Evolutionary conservation across 441 rosid genomes (phyloP), one percentile per base, ranked within the genome.

Genomic region (Jatropha multifida): DNA sequence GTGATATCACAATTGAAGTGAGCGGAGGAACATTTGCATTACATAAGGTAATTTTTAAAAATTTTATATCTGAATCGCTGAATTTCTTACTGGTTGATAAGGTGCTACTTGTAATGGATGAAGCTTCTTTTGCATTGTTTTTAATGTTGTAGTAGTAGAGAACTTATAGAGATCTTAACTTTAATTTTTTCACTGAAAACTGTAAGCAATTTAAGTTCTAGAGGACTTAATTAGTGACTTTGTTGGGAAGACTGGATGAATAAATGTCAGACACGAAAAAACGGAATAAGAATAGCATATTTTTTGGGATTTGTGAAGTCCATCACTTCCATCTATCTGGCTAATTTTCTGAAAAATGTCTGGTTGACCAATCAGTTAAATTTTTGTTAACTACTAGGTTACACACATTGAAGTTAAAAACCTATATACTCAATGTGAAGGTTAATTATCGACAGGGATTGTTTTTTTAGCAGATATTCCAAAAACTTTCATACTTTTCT

Each of bases 1-100:
- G 98, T 78, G 99, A 95, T 81, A 90, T 93, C 78, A 92, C 86
- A 20, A 88, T 95, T 59, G 95, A 92, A 85, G 94, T 89, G 51
- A 86, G 84, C 67, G 97, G 98, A 74, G 92, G 88, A 69, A 88
- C 85, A 23, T 95, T 93, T 79, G 83, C 92, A 65, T 81, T 95
- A 14, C 99, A 95, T 68, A 95, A 95, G 98, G 99, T 95, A 80
- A 81, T 14, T 69, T 72, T 49, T 65, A 17, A 5, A 54, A 20
- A 20, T 54, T 51, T 42, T 49, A 32, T 32, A 32, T 32, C 32
- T 32, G 32, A 32, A 32, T 32, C 32, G 32, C 32, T 32, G 32
- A 23, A 32, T 37, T 64, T 40, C 14, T 54, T 15, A 41, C 3
- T 74, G 15, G 4, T 51, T 49, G 11, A 20, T 23, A 1, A 10